Conservation (phyloP, 495 filamentous ascomycete species). For the Penicillium fimorum region DNA sequence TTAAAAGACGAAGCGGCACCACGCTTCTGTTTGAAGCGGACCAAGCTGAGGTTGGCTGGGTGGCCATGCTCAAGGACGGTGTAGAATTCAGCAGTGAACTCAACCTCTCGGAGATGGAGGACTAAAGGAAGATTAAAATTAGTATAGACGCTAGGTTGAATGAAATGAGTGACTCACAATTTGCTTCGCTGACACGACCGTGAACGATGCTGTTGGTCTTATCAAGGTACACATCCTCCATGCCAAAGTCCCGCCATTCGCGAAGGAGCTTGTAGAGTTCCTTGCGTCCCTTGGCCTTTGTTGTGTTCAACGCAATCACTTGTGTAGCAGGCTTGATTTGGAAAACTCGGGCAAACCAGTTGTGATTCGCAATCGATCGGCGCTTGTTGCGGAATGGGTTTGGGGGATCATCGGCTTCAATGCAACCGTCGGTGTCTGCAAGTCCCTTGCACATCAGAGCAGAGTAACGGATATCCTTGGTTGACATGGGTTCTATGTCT, state of each 20-base stretch:
- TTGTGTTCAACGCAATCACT: conserved; percentile 69
- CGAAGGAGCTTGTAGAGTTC: conserved; percentile 70
- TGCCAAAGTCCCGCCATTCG: conserved; percentile 77
- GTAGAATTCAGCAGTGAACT: conserved; percentile 80
- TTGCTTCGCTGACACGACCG: conserved; percentile 68
- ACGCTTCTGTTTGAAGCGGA: conserved; percentile 80
- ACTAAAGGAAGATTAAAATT: conserved; percentile 40
- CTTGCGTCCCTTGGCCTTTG: conserved; percentile 65
- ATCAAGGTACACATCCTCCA: conserved; percentile 71
- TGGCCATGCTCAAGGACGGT: conserved; percentile 76
- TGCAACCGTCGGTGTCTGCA: conserved; percentile 18
- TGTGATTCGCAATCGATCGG: conserved; percentile 45
- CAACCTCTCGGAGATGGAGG: conserved; percentile 71
- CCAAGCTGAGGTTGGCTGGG: conserved; percentile 68
- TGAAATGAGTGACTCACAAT: conserved; percentile 59
- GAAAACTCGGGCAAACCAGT: conserved; percentile 85
- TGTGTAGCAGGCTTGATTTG: conserved; percentile 79
- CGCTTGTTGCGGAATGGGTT: conserved; percentile 20
- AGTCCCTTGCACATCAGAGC: conserved; percentile 18
- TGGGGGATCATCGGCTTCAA: conserved; percentile 14
- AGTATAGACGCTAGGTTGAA: not conserved
- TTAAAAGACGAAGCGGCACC: conserved; percentile 85
- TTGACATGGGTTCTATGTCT: not conserved
- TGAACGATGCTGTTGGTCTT: conserved; percentile 70
- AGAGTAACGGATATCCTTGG: conserved; percentile 14